Evolutionary conservation across 306 rosid genomes (phyloP).

Genomic region (Gillenia trifoliata): DNA sequence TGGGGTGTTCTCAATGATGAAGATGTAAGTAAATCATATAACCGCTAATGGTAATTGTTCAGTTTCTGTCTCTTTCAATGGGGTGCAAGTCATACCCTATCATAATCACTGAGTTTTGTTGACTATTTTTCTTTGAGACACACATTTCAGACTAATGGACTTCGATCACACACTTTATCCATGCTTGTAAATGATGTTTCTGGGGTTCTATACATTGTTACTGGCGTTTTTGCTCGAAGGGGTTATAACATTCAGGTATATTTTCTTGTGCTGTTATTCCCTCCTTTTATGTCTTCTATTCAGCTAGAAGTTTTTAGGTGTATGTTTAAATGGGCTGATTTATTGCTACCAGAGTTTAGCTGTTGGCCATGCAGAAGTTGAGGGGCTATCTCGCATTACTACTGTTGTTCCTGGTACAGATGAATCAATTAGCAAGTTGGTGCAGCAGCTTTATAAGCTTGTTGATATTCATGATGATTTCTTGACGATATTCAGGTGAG

Average conservation of each 20-base stretch:
- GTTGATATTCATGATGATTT: slow-evolving; percentile 46
- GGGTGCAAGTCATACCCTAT: background rate
- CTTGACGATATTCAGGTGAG: slow-evolving; percentile 57
- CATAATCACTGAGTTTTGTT: background rate
- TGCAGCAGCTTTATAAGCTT: slow-evolving; percentile 78
- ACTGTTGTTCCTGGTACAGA: slow-evolving; percentile 90
- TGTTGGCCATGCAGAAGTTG: slow-evolving; percentile 78
- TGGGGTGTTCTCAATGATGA: slow-evolving; percentile 83
- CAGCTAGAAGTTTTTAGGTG: slow-evolving; percentile 1
- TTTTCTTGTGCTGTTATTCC: background rate
- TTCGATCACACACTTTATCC: slow-evolving; percentile 78
- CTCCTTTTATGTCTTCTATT: background rate
- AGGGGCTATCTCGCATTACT: slow-evolving; percentile 80
- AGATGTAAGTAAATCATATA: slow-evolving; percentile 51
- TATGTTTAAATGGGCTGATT: slow-evolving; percentile 14
- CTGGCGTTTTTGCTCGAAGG: slow-evolving; percentile 82
- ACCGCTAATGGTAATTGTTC: slow-evolving; percentile 3
- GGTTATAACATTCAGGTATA: slow-evolving; percentile 87
- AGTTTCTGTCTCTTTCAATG: slow-evolving; percentile 3
- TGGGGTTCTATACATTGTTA: slow-evolving; percentile 71
- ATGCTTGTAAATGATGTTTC: slow-evolving; percentile 73
- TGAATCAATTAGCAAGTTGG: slow-evolving; percentile 68
- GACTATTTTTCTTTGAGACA: background rate
- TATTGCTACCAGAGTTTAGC: slow-evolving; percentile 69
- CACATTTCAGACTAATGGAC: slow-evolving; percentile 60